Evolutionary conservation across 2,329 filamentous ascomycete genomes (phyloP).

Genomic region (Pseudopithomyces chartarum): DNA sequence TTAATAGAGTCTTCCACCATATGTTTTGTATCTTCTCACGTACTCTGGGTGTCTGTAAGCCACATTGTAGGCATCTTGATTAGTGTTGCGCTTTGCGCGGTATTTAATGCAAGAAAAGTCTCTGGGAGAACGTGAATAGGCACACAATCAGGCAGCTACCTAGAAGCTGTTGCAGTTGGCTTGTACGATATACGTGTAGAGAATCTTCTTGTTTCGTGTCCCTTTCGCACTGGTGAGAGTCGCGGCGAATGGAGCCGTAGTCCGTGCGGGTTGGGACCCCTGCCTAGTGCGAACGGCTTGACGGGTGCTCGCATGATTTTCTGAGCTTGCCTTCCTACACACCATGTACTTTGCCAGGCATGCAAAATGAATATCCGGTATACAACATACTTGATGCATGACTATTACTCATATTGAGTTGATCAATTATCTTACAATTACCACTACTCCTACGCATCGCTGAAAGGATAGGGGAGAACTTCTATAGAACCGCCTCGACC

Average conservation of each 20-base stretch:
- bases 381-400: not conserved
- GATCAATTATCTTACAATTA: conserved; percentile 7
- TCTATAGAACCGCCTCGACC: conserved; percentile 54
- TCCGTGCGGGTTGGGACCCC: conserved; percentile 19
- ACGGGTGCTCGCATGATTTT: conserved; percentile 28
- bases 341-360: not conserved
- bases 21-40: conserved; percentile 46
- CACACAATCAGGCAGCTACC: no score
- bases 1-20: conserved; percentile 11
- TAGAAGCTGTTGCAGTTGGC: not conserved
- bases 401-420: no score
- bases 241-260: conserved; percentile 14
- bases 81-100: conserved; percentile 3
- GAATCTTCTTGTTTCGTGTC: conserved; percentile 37
- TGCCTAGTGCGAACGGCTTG: conserved; percentile 26
- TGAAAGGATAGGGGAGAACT: not conserved
- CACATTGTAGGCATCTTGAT: conserved; percentile 81
- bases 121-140: not conserved
- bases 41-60: conserved; percentile 95
- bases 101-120: not conserved
- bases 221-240: conserved; percentile 23
- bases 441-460: conserved; percentile 7
- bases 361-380: not conserved
- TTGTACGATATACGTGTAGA: not conserved
- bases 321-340: conserved; percentile 5